Base-by-base conservation (phyloP, 495 filamentous ascomycete genomes). In the Alectoria sarmentosa region DNA sequence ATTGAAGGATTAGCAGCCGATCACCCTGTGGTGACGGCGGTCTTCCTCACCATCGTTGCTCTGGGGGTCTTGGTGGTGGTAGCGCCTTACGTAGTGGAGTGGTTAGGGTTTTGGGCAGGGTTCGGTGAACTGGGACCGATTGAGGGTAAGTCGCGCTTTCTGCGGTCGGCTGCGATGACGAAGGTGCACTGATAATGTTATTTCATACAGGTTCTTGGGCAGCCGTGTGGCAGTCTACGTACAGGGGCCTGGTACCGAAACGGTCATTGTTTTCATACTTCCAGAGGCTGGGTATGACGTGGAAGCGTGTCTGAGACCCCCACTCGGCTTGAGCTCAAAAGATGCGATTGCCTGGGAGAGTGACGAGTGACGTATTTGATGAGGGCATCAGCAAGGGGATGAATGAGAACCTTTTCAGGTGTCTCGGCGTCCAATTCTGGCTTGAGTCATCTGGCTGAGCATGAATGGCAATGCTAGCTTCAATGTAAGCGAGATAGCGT, bases 71-170 rank as follows among this genome's bases (percentile, higher is more conserved):
- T 84, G 65, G 75, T 71, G 15, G 4, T 77, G 15, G 42, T 84
- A 65, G 63, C 69, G 55, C 81, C 81, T 11, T 77, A 73, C 73
- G 72, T 73, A 26, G 38, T 85, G 32, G 76, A 78, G 65, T 66
- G 72, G 26, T 58, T 85, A 28, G 83, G 83, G 10, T 84, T 84
- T 69, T 76, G 60, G 3, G 77, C 84, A 23, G 83, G 83, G 17
- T 84, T 84, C 69, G 77, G 61, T 2, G 77, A 75, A 65, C 41
- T 77, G 52, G 83, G 82, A 21, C 78, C 79, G 3, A 67, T 81
- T 61, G 76, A 76, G 67, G 78, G 77, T 75, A 62, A 67, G 73
- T 67, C 15, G 58, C 21, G 62, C 14, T 26, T 39, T 49, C 44
- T 28, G n/a, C 44, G 13, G 23, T 57, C 13, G 0, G 15, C 19